Evolutionary conservation across 345 rosid species (phyloP), one percentile per base, ranked within the genome.

Genomic region (Populus euphratica): DNA sequence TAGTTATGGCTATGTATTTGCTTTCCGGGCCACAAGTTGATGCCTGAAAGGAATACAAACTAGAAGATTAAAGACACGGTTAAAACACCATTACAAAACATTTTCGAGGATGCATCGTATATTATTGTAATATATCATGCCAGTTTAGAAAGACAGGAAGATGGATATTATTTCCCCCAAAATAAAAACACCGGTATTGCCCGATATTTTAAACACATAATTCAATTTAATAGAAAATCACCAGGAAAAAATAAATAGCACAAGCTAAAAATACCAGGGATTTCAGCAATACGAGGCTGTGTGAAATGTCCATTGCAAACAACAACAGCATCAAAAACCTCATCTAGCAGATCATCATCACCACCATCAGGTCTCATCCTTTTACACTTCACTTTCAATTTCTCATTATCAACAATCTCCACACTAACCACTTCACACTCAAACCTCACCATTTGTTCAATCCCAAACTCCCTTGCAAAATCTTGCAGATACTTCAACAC

Each of bases 1-100:
- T 77, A 81, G 64, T 81, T 81, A 31, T 81, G 84, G 69, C 81
- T 77, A 12, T 77, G 81, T 50, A 77, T 81, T 72, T 81, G 78
- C 70, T 67, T 67, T 52, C 78, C 81, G 12, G 79, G 79, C 79
- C 79, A 76, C 21, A 35, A 14, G 50, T 50, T 63, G 44, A 43
- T 18, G 63, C 72, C 78, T 75, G 38, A 27, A 74, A 64, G 7
- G 33, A 21, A 33, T 41, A 18, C 41, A 63, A 8, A 21, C 10
- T 20, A 41, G n/a, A 69, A 41, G 18, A 20, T 20, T 11, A 23
- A 36, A 14, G 54, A 27, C 8, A 38, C n/a, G 25, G 23, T 20
- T 35, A 4, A 4, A 63, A 49, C 33, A 20, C 6, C 11, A 3
- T 23, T 41, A 21, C 1, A 14, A 41, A 62, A 38, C 14, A 11